Base-by-base conservation (phyloP, 2,329 filamentous ascomycete genomes). In the Escovopsis sp. region DNA sequence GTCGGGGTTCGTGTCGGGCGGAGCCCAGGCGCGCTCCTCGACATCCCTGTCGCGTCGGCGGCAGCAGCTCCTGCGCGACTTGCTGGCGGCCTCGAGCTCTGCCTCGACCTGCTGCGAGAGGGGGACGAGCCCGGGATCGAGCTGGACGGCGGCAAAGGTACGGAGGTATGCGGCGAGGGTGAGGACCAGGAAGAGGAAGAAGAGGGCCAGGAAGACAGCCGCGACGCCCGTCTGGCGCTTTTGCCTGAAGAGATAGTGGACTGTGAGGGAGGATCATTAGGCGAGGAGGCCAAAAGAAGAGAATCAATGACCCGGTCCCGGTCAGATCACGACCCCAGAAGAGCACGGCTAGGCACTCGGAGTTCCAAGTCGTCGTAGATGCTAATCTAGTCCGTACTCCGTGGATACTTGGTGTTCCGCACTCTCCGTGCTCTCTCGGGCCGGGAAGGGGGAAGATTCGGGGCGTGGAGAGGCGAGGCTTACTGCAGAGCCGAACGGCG, bases 61-160 rank as follows among this genome's bases (percentile, higher is more conserved):
- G 44, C 20, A 15, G 36, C 39, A 48, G 41, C 20, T 50, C 44
- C 43, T 47, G 25, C 34, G 53, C 40, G 50, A 37, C 46, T 55
- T 50, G 50, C 57, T 42, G 66, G 60, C n/a, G 5, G 48, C 47
- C 14, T 51, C 48, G 27, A 50, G 47, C 72, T 76, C 29, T 35
- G 46, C 16, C 9, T 40, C 33, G 12, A 32, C 31, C 3, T 36
- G 15, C n/a, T 25, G 38, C 5, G 54, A 43, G 11, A 81, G 71
- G 0, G 84, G 79, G 1, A 88, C 70, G 41, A 86, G 73, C 4
- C 85, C 88, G 0, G 87, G 81, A 49, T 87, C 74, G 50, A 67
- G 67, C 44, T 76, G 71, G 39, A 93, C 78, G 30, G 74, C 72
- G 47, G 77, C 63, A 35, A 88, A 59, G 9, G 88, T 72, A 47